These are phyloP conservation scores for Backusella australiensis DNA, from an alignment of 192 early-diverging fungal species.

Conservation along the genomic window DNA sequence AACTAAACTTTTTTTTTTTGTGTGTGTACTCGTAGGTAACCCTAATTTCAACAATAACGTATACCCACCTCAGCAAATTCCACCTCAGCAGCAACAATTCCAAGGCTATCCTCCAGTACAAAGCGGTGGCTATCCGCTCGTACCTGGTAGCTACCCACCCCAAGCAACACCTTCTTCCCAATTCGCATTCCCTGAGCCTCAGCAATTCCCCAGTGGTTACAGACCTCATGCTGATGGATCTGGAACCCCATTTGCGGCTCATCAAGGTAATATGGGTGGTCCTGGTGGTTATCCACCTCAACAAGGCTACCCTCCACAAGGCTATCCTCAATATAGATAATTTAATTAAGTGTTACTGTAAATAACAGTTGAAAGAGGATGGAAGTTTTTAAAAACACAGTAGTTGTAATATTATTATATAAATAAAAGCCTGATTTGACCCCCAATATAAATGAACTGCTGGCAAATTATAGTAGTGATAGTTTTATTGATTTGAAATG, in stretches of 20 bases:
- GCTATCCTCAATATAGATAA: neutral
- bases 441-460: too few relatives aligned
- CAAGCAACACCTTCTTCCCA: neutral
- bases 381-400: too few relatives aligned
- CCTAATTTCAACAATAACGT: neutral
- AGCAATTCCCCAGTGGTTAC: neutral
- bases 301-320: neutral
- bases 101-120: neutral
- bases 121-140: neutral
- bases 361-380: too few relatives aligned
- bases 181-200: conserved; percentile 11
- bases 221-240: neutral
- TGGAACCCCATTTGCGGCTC: conserved; percentile 7
- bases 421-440: too few relatives aligned
- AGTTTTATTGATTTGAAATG: too few relatives aligned
- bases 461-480: too few relatives aligned
- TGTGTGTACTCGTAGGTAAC: neutral
- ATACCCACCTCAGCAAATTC: neutral
- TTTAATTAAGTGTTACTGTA: neutral
- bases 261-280: neutral
- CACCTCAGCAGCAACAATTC: neutral
- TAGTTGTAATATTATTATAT: too few relatives aligned
- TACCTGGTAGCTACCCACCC: neutral
- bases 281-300: neutral
- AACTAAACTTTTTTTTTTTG: neutral